Base-by-base conservation (phyloP, 306 rosid species). In the Bauhinia variegata region DNA sequence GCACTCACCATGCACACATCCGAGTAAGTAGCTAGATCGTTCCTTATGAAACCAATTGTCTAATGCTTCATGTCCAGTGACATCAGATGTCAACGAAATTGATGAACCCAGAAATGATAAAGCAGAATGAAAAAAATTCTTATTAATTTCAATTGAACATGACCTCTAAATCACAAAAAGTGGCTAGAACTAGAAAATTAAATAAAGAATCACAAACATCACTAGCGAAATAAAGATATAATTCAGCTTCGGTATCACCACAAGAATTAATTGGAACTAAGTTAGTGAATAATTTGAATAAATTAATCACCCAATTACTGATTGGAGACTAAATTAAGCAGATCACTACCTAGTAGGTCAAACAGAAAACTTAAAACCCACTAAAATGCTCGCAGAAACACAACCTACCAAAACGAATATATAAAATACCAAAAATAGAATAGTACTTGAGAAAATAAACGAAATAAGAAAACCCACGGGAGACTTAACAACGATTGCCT, bases 401-500 rank as follows among this genome's bases (percentile, higher is more conserved):
- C 16, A 10, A 18, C n/a, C 69, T 34, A 14, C 53, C 32, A 4
- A 50, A 18, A 50, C 37, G 11, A 4, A 23, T 28, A 1, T 7
- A 13, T 4, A n/a, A 48, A 34, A 57, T 17, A 12, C 10, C 4
- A 7, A 7, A 41, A 42, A 34, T 33, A 32, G 32, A 50, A 33
- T 60, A 84, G 49, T 53, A 31, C 17, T 5, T 57, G 4, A 7
- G 30, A 74, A 65, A 60, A 3, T 1, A 14, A 58, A 34, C n/a
- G 0, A 8, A 62, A 52, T 41, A 2, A 28, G 28, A 31, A 48
- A 3, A 70, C 91, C 79, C 34, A 93, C 98, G 0, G 87, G 82
- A 48, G 96, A 58, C 78, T 78, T 89, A 39, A 93, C 83, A 28
- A 80, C 72, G 60, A 93, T 76, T 71, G 80, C 86, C 41, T 89